phyloP scores from a whole-genome alignment of 768 basidiomycete species.

The Clitopilus hobsonii region DNA sequence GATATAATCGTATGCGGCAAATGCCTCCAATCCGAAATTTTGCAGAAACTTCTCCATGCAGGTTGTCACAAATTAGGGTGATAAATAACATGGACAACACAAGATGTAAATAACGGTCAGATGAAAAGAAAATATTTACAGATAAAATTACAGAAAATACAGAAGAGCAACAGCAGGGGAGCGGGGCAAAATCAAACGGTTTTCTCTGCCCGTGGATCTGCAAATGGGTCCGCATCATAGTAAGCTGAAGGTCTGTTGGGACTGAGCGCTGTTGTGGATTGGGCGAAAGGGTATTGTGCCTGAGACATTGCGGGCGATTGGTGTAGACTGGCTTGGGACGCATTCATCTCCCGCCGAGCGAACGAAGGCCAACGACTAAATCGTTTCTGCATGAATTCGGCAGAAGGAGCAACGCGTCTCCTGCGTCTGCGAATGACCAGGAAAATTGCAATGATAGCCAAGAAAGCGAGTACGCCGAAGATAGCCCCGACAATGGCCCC shows the following conservation, averaged over 20 bases:
- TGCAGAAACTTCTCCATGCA: too few species aligned
- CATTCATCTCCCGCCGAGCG: neutral
- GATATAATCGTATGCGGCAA: neutral
- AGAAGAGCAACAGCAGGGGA: neutral
- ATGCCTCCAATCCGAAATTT: neutral
- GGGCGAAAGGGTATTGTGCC: neutral
- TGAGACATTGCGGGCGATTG: neutral
- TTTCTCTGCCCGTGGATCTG: neutral
- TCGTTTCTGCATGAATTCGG: slow-evolving; percentile 41
- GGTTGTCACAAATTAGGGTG: too few species aligned
- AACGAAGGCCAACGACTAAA: slow-evolving; percentile 3
- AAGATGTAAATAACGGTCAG: neutral
- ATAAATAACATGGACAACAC: too few species aligned
- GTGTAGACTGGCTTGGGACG: neutral
- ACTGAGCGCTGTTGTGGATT: neutral
- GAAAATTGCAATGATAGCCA: slow-evolving; percentile 30
- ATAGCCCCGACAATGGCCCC: slow-evolving; percentile 53
- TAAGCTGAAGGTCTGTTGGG: neutral
- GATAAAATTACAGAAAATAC: neutral
- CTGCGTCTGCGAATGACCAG: slow-evolving; percentile 38
- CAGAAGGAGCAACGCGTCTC: slow-evolving; percentile 46
- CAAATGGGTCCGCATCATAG: neutral
- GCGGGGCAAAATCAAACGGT: neutral
- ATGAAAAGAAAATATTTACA: neutral
- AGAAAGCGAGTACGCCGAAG: slow-evolving; percentile 40